These are phyloP conservation scores for Guyanaporus albipodus DNA, from an alignment of 768 basidiomycete genomes.

Conservation along the genomic window DNA sequence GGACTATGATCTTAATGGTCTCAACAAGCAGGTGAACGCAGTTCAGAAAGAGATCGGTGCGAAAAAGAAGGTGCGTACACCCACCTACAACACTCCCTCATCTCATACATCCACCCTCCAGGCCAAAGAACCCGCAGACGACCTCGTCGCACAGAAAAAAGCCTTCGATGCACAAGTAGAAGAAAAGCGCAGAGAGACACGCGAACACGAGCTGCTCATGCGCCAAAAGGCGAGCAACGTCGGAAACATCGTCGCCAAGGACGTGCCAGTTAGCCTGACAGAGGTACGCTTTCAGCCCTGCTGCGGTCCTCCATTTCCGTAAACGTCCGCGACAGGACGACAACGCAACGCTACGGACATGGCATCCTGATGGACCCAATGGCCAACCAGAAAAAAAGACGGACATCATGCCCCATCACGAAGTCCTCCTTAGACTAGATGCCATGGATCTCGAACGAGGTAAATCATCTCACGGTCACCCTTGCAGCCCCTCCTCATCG, in stretches of 20 bases:
- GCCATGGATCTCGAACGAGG: conserved; percentile 97
- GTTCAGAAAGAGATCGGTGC: conserved; percentile 92
- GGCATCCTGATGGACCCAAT: conserved; percentile 78
- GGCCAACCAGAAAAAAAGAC: conserved; percentile 67
- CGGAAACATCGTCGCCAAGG: conserved; percentile 90
- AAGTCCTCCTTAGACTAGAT: conserved; percentile 88
- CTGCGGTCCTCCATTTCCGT: background rate
- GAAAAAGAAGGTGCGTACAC: conserved; percentile 79
- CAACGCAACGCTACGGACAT: conserved; percentile 75
- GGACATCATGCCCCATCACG: conserved; percentile 94
- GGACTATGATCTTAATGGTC: conserved; percentile 77
- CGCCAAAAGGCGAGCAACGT: conserved; percentile 73
- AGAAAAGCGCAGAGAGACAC: conserved; percentile 69
- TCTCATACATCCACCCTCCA: conserved; percentile 28
- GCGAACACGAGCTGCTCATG: conserved; percentile 76
- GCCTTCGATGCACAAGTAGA: conserved; percentile 79
- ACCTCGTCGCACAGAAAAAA: conserved; percentile 80
- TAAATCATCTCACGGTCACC: conserved; percentile 19
- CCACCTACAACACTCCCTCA: background rate
- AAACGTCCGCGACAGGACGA: conserved; percentile 62
- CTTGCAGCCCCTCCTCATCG: conserved; percentile 1
- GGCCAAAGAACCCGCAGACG: conserved; percentile 91
- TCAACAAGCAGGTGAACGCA: conserved; percentile 80
- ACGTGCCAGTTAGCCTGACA: conserved; percentile 78
- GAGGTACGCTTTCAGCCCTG: conserved; percentile 51